Conservation (phyloP, 148 eudicot genomes). For the Dianthus caryophyllus region DNA sequence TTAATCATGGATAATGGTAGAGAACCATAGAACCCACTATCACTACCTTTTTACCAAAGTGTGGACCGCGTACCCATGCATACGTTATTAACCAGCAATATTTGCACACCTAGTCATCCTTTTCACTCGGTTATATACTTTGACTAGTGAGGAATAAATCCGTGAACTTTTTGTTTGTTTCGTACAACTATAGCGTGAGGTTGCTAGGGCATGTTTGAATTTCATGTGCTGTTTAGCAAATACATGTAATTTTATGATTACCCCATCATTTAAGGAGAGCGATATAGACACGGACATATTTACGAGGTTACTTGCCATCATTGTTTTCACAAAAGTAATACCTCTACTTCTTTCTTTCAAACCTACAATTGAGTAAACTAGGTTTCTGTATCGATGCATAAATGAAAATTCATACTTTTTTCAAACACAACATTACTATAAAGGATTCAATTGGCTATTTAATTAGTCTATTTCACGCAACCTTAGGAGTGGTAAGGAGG, state of each 20-base stretch:
- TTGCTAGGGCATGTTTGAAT: too few species aligned
- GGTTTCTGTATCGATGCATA: background rate
- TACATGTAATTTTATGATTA: constrained; percentile 1
- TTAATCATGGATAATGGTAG: too few species aligned
- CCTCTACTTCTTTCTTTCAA: background rate
- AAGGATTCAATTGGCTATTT: too few species aligned
- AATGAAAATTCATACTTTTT: background rate
- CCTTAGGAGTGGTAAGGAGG: background rate
- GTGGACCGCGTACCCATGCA: too few species aligned
- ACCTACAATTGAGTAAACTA: background rate
- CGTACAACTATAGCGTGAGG: too few species aligned
- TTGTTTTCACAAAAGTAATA: background rate
- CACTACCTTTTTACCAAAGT: too few species aligned
- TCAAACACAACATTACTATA: background rate
- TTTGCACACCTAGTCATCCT: too few species aligned
- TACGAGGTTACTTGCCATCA: background rate
- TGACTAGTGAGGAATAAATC: too few species aligned
- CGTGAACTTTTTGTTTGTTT: too few species aligned
- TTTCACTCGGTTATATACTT: too few species aligned
- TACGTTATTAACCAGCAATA: too few species aligned
- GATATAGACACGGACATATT: background rate
- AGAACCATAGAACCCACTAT: too few species aligned
- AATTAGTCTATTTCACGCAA: background rate
- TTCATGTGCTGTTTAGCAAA: background rate
- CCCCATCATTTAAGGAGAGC: background rate